Conservation (phyloP, 2,329 filamentous ascomycete species). For the Sarocladium oryzae region DNA sequence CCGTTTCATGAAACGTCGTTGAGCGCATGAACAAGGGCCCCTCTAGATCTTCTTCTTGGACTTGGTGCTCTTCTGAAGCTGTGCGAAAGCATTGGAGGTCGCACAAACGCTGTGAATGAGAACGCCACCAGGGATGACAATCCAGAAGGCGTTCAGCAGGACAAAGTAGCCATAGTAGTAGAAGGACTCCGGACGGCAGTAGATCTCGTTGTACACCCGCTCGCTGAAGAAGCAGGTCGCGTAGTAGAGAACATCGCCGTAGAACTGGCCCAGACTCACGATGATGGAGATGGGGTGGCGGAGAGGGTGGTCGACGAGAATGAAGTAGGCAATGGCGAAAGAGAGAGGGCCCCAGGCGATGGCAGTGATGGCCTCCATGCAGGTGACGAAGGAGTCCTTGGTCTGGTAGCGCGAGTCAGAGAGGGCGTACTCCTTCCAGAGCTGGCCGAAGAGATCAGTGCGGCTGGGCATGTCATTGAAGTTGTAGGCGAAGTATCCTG, state of each 20-base stretch:
- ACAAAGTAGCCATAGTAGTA: slow-evolving; percentile 51
- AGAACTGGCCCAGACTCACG: slow-evolving; percentile 42
- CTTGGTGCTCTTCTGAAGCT: slow-evolving; percentile 5
- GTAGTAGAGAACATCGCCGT: slow-evolving; percentile 48
- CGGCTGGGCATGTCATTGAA: slow-evolving; percentile 31
- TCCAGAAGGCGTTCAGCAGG: slow-evolving; percentile 46
- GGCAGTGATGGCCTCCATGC: slow-evolving; percentile 49
- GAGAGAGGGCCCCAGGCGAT: slow-evolving; percentile 47
- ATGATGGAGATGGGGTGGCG: slow-evolving; percentile 43
- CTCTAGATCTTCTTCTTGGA: slow-evolving; percentile 5
- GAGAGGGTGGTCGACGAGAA: slow-evolving; percentile 35
- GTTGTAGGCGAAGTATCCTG: slow-evolving; percentile 44
- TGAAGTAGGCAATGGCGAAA: slow-evolving; percentile 37
- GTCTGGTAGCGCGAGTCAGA: slow-evolving; percentile 51
- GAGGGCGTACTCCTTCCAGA: slow-evolving; percentile 53
- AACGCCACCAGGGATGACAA: slow-evolving; percentile 37
- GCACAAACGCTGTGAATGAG: slow-evolving; percentile 23
- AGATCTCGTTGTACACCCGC: slow-evolving; percentile 29
- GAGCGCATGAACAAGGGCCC: neutral
- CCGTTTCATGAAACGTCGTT: no score
- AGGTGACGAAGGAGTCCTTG: slow-evolving; percentile 45
- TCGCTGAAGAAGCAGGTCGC: slow-evolving; percentile 39
- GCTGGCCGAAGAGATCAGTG: slow-evolving; percentile 41
- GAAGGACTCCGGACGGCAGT: slow-evolving; percentile 42
- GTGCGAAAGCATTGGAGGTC: slow-evolving; percentile 19